Conservation (phyloP, 2,329 filamentous ascomycete genomes). For the Cryphonectria radicalis region DNA sequence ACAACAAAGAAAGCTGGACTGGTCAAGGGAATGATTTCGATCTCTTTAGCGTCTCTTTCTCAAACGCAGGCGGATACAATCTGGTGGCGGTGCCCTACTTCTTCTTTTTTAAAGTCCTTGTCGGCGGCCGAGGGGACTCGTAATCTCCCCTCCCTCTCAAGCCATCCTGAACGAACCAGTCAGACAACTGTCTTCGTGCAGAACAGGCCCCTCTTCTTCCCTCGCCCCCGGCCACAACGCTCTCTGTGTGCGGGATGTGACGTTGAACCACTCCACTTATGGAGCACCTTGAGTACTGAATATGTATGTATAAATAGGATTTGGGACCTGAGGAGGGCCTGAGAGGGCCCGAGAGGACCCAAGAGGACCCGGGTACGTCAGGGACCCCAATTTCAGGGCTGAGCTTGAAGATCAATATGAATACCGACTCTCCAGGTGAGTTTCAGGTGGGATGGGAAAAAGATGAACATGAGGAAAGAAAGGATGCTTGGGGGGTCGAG, state of each 20-base stretch:
- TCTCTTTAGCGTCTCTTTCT: neutral
- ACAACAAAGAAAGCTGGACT: neutral
- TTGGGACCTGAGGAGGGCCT: neutral
- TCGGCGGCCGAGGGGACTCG: neutral
- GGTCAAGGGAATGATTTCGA: neutral
- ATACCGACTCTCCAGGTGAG: neutral
- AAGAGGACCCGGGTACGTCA: neutral
- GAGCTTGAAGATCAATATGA: neutral
- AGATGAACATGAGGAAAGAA: neutral
- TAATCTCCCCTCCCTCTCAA: neutral
- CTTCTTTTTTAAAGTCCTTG: neutral
- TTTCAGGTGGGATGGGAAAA: neutral
- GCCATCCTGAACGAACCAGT: neutral
- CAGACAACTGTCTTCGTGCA: neutral
- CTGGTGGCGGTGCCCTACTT: neutral
- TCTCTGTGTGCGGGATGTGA: neutral
- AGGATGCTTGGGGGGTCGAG: neutral
- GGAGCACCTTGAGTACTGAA: neutral
- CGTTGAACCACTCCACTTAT: constrained; percentile 1
- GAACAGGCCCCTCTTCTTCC: neutral
- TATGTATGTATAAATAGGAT: constrained; percentile 5
- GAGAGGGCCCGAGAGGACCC: neutral
- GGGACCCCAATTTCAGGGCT: neutral
- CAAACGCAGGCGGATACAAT: neutral
- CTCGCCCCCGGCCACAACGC: neutral